These are phyloP conservation scores for Aspergillus baeticus DNA, from an alignment of 495 filamentous ascomycete species.

Conservation along the genomic window DNA sequence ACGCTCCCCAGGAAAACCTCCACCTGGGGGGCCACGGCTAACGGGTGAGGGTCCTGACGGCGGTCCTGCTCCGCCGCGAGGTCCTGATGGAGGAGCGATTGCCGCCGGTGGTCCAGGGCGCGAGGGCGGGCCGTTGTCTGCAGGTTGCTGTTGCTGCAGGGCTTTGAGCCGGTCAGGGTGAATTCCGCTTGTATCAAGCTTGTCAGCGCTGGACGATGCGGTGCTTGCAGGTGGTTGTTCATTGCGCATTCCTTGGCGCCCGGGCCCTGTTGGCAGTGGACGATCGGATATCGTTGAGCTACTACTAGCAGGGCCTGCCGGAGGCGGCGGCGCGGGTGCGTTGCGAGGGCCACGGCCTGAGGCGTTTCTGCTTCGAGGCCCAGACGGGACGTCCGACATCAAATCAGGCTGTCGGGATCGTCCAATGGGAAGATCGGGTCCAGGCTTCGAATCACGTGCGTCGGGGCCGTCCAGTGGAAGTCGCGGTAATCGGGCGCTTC, in stretches of 20 bases:
- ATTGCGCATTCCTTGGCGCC: constrained; percentile 32
- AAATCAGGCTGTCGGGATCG: constrained; percentile 54
- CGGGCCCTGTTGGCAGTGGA: constrained; percentile 38
- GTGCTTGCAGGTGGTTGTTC: constrained; percentile 25
- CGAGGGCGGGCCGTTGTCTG: constrained; percentile 18
- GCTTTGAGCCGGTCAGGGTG: constrained; percentile 50
- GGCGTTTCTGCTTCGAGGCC: constrained; percentile 57
- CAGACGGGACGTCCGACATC: constrained; percentile 63
- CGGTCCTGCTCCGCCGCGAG: constrained; percentile 29
- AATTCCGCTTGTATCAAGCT: constrained; percentile 38
- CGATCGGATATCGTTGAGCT: constrained; percentile 30
- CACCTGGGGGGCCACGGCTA: constrained; percentile 27
- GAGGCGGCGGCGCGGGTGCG: constrained; percentile 26
- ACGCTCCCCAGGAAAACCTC: constrained; percentile 36
- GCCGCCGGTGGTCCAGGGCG: constrained; percentile 24
- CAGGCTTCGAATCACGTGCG: constrained; percentile 24
- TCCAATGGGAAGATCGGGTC: constrained; percentile 53
- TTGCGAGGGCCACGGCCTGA: constrained; percentile 35
- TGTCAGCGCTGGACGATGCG: constrained; percentile 25
- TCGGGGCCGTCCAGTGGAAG: constrained; percentile 24
- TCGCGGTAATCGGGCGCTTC: constrained; percentile 32
- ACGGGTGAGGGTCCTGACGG: constrained; percentile 24
- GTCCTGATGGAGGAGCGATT: constrained; percentile 38
- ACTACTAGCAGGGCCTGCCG: constrained; percentile 19
- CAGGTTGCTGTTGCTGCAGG: constrained; percentile 27